These are phyloP conservation scores for Pyrus communis DNA, from an alignment of 306 rosid species.

Conservation along the genomic window DNA sequence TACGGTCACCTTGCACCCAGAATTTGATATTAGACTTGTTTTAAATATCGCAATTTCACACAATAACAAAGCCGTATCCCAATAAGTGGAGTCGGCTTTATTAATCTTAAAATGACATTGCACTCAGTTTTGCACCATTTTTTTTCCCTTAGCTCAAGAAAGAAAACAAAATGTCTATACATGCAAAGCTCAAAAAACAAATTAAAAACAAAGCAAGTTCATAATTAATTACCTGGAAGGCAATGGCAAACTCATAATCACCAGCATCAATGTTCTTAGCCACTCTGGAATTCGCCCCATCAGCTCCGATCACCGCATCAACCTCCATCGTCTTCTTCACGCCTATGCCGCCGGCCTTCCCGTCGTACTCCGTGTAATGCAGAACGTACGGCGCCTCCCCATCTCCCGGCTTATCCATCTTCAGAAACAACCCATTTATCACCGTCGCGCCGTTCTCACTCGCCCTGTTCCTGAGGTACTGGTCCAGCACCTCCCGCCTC, in stretches of 20 bases:
- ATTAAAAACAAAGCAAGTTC: not conserved
- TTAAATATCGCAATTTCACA: too few species aligned
- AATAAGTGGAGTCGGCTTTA: too few species aligned
- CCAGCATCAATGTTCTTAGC: slow-evolving; percentile 91
- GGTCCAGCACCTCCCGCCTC: slow-evolving; percentile 80
- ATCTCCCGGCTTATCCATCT: slow-evolving; percentile 68
- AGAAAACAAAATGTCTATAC: too few species aligned
- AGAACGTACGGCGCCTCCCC: slow-evolving; percentile 56
- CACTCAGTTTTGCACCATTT: too few species aligned
- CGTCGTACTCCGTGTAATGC: slow-evolving; percentile 66
- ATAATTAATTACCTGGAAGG: slow-evolving; percentile 60
- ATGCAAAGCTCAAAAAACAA: not conserved
- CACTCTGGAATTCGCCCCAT: slow-evolving; percentile 92
- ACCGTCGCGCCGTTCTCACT: slow-evolving; percentile 67
- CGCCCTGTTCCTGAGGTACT: slow-evolving; percentile 63
- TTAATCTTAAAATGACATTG: too few species aligned
- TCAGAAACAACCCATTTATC: slow-evolving; percentile 78
- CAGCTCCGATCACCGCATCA: slow-evolving; percentile 94
- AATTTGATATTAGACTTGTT: not conserved
- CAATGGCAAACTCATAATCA: slow-evolving; percentile 92
- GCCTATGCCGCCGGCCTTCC: slow-evolving; percentile 64
- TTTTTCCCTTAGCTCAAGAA: too few species aligned
- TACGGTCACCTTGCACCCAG: not conserved
- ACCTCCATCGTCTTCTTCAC: slow-evolving; percentile 68
- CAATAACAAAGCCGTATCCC: too few species aligned